A percentile compares a stretch with the other conserved stretches of the same genome.
These are phyloP conservation scores for Monilinia polystroma DNA, from an alignment of 2,329 filamentous ascomycete species.

Conservation along the genomic window DNA sequence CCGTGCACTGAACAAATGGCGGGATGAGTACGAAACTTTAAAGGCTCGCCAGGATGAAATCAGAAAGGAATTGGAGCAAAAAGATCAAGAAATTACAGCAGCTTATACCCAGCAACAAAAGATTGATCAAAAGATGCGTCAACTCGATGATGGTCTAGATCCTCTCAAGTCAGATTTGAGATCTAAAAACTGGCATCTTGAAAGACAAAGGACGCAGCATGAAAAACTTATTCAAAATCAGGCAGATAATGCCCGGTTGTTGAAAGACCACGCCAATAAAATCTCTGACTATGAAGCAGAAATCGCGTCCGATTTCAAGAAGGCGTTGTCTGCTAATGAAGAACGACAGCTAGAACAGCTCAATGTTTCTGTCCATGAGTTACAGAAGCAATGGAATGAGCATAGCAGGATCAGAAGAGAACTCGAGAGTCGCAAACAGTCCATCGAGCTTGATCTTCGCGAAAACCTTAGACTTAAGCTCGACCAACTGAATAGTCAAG, in stretches of 20 bases:
- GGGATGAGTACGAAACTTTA: slow-evolving; percentile 70
- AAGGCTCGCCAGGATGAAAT: slow-evolving; percentile 64
- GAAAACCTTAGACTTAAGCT: slow-evolving; percentile 85
- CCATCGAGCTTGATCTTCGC: slow-evolving; percentile 82
- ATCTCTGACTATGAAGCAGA: slow-evolving; percentile 77
- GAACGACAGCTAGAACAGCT: slow-evolving; percentile 76
- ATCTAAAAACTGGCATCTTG: slow-evolving; percentile 70
- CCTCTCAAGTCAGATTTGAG: slow-evolving; percentile 75
- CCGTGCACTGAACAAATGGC: slow-evolving; percentile 70
- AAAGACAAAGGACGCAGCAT: slow-evolving; percentile 70
- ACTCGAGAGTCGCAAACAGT: slow-evolving; percentile 75
- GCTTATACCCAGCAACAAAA: slow-evolving; percentile 84
- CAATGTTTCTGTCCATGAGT: slow-evolving; percentile 64
- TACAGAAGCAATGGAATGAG: slow-evolving; percentile 75
- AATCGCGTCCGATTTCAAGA: slow-evolving; percentile 84
- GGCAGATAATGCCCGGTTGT: slow-evolving; percentile 69
- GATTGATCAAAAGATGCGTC: slow-evolving; percentile 72
- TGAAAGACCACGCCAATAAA: slow-evolving; percentile 74
- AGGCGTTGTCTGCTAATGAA: slow-evolving; percentile 78
- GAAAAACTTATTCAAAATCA: slow-evolving; percentile 64
- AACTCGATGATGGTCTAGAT: slow-evolving; percentile 79
- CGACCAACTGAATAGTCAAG: slow-evolving; percentile 78
- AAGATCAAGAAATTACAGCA: slow-evolving; percentile 85
- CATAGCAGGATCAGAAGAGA: slow-evolving; percentile 71
- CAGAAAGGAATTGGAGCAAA: slow-evolving; percentile 66